Evolutionary conservation across 352 stramenopile species (phyloP).

Genomic region (Phytophthora idaei): DNA sequence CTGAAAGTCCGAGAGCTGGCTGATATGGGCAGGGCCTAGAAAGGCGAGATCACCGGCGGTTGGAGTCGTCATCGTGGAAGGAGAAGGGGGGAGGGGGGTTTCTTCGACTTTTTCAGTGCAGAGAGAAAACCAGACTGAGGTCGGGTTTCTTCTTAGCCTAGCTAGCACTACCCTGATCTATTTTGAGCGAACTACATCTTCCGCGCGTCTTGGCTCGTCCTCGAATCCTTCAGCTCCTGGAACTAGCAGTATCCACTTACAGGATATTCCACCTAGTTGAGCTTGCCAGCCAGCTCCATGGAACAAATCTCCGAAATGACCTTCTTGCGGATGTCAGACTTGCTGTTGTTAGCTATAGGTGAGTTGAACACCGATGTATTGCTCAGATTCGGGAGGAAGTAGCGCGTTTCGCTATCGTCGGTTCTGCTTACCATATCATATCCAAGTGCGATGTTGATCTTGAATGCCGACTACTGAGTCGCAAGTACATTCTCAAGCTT

Average conservation of each 20-base stretch:
- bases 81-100: not conserved
- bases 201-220: not conserved
- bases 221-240: not conserved
- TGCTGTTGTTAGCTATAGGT: too few relatives aligned
- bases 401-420: too few relatives aligned
- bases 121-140: not conserved
- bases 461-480: too few relatives aligned
- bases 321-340: too few relatives aligned
- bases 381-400: too few relatives aligned
- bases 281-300: too few relatives aligned
- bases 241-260: not conserved
- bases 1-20: not conserved
- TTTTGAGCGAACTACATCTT: not conserved
- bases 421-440: too few relatives aligned
- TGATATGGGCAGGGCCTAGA: not conserved
- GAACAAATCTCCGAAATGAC: too few relatives aligned
- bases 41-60: not conserved
- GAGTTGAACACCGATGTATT: too few relatives aligned
- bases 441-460: too few relatives aligned
- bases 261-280: not conserved
- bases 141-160: not conserved
- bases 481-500: too few relatives aligned
- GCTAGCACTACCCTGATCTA: not conserved
- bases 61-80: not conserved
- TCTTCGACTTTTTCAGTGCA: not conserved